These are phyloP conservation scores for Paecilomyces formosus DNA, from an alignment of 2,329 filamentous ascomycete species.

Conservation along the genomic window DNA sequence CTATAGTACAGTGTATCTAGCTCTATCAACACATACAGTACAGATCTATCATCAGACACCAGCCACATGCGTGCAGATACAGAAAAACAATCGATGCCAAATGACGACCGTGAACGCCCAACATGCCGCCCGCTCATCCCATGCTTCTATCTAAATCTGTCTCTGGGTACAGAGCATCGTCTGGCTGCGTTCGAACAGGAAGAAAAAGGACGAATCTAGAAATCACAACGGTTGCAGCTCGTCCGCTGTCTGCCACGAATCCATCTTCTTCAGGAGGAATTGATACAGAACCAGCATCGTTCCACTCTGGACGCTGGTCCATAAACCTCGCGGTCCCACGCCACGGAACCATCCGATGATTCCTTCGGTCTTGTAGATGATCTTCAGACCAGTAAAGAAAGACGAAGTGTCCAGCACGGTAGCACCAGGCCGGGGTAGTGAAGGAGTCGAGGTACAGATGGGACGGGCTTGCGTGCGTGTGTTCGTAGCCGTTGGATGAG, in stretches of 20 bases:
- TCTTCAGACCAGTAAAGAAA: constrained; percentile 70
- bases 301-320: constrained; percentile 95
- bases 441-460: constrained; percentile 87
- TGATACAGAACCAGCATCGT: constrained; percentile 97
- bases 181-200: background rate
- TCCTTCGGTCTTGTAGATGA: constrained; percentile 89
- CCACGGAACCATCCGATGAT: constrained; percentile 87
- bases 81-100: background rate
- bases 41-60: background rate
- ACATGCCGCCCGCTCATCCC: background rate
- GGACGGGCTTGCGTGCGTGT: constrained; percentile 53
- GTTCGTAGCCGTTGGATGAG: constrained; percentile 18
- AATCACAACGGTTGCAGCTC: constrained; percentile 14
- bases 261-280: constrained; percentile 70
- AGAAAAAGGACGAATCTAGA: background rate
- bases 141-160: background rate
- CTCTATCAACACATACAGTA: background rate
- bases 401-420: constrained; percentile 82
- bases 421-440: constrained; percentile 72
- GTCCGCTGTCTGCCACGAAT: constrained; percentile 38
- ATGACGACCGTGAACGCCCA: background rate
- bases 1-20: background rate
- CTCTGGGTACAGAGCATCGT: background rate
- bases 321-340: constrained; percentile 84
- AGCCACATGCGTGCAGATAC: background rate